Conservation (phyloP, 2,329 filamentous ascomycete species). For the Fusarium zealandicum region DNA sequence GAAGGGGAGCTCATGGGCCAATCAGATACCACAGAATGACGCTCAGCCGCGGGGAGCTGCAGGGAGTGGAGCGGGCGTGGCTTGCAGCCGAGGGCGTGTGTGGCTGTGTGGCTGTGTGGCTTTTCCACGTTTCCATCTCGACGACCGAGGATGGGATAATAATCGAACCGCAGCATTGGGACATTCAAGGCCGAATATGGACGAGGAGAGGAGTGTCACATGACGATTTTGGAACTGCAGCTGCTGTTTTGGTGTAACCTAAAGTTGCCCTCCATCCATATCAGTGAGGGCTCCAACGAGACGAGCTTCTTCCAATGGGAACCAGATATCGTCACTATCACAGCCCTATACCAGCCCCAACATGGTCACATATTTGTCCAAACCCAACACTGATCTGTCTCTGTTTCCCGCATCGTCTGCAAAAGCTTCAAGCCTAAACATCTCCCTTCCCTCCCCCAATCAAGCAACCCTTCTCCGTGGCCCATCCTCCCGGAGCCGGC, state of each 20-base stretch:
- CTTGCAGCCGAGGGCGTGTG: neutral
- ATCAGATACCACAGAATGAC: constrained; percentile 7
- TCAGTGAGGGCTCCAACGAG: no score
- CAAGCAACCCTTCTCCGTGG: constrained; percentile 18
- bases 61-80: neutral
- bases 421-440: constrained; percentile 1
- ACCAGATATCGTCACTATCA: no score
- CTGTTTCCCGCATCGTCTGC: constrained; percentile 11
- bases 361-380: constrained; percentile 3
- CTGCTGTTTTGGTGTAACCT: neutral
- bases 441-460: constrained; percentile 9
- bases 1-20: constrained; percentile 26
- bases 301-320: no score
- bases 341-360: neutral
- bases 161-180: constrained; percentile 9
- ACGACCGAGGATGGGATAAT: neutral
- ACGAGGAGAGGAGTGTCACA: neutral
- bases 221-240: constrained; percentile 11
- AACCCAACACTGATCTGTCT: neutral
- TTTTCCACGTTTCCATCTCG: constrained; percentile 13
- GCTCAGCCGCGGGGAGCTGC: constrained; percentile 16
- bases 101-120: constrained; percentile 9
- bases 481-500: neutral
- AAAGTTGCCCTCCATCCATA: neutral
- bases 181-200: neutral